phyloP scores from a whole-genome alignment of 139 green algal genomes.

The Volvox reticuliferus region DNA sequence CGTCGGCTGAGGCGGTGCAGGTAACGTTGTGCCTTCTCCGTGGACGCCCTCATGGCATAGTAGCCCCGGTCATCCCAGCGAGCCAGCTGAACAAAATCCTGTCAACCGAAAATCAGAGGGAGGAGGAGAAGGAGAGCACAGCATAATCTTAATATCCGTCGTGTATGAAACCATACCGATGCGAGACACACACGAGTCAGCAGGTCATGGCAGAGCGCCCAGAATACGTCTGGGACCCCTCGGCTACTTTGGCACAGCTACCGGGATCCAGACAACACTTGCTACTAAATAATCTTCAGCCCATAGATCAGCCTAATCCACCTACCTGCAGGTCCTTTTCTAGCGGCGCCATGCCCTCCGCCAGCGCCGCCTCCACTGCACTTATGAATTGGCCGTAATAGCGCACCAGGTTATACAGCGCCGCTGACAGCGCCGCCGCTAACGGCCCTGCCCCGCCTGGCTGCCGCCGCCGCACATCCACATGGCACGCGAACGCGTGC shows the following conservation, averaged over 20 bases:
- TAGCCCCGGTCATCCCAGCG: constrained; percentile 98
- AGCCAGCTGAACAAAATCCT: constrained; percentile 95
- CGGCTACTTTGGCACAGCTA: too few relatives aligned
- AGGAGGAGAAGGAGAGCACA: too few relatives aligned
- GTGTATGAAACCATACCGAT: too few relatives aligned
- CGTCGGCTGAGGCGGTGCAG: constrained; percentile 80
- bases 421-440: constrained; percentile 46
- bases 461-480: constrained; percentile 52
- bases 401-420: constrained; percentile 79
- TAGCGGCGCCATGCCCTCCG: constrained; percentile 69
- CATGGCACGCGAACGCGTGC: constrained; percentile 62
- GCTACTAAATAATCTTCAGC: too few relatives aligned
- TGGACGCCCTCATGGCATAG: constrained; percentile 85
- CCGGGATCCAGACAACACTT: too few relatives aligned
- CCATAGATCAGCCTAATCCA: too few relatives aligned
- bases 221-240: too few relatives aligned
- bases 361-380: constrained; percentile 68
- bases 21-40: constrained; percentile 91
- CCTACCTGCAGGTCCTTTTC: constrained; percentile 84
- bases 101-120: background rate
- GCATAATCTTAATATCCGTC: too few relatives aligned
- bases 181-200: too few relatives aligned
- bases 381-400: constrained; percentile 92
- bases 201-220: too few relatives aligned
- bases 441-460: background rate